Evolutionary conservation across 2,329 filamentous ascomycete genomes (phyloP), one percentile per base, ranked within the genome.

Genomic region (Moelleriella libera): DNA sequence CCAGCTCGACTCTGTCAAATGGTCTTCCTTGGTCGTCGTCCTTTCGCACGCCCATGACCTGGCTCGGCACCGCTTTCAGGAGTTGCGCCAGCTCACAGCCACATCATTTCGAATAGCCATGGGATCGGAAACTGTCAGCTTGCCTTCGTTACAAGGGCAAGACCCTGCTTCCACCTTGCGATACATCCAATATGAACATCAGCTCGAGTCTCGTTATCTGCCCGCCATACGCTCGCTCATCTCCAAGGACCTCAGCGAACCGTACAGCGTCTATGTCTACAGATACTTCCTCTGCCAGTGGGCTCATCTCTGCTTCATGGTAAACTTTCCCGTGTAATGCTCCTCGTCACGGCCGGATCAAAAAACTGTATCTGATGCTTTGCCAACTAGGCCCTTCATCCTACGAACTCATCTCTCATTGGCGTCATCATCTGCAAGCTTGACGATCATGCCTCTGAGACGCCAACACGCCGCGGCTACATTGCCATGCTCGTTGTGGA

Each of bases 191-290:
- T 83, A 83, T 57, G 68, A 78, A 49, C 78, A 82, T 60, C 63
- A 63, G 8, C 67, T 82, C 21, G 80, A 83, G 57, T 66, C 71
- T 42, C 63, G 76, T 61, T 76, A 92, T 61, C 80, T 98, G 41
- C 81, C 88, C 37, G 81, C 88, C 41, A 96, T 98, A 65, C 82
- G 90, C 48, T 82, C 89, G 49, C 70, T 98, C 60, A 98, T 98
- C 59, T 92, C 89, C 43, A 94, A 90, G 59, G 92, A 97, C 62
- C 75, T 98, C 45, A 97, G 90, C 56, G 92, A 98, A 65, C 92
- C 92, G 1, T 98, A 98, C 65, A 97, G 90, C 67, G 97, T 98
- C 62, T 98, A 98, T 69, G 92, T 98, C 49, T 98, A 97, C 65
- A 82, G 92, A 32, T 98, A 98, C 64, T 98, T 98, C 58, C 71